Evolutionary conservation across 2,329 filamentous ascomycete species (phyloP), one percentile per base, ranked within the genome.

Genomic region (Cucurbitaria berberidis): DNA sequence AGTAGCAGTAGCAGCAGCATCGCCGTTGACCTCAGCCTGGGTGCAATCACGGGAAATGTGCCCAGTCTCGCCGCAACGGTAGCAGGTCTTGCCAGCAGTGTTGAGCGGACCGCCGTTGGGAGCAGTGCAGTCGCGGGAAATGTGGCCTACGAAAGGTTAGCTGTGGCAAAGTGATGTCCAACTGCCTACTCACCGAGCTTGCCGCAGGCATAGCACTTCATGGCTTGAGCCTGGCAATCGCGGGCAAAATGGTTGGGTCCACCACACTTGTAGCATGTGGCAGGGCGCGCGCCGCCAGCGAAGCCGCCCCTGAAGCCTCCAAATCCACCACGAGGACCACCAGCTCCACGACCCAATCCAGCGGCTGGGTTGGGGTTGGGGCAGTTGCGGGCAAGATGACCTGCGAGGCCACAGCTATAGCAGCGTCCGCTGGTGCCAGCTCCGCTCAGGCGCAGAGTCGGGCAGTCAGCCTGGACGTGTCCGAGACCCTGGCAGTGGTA

Each of bases 401-500:
- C 95, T 57, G 89, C 86, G 77, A 96, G 89, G 67, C 91, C 93
- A 77, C 95, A 99, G 80, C 91, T 95, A 81, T 99, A 99, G 87
- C 95, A 99, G 68, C 92, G 91, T 62, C 91, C 91, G 75, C 89
- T 88, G 56, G 88, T 88, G 60, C 88, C 86, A 67, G 88, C 89
- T 55, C 84, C 93, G 77, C 87, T 96, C 76, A 99, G 80, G 67
- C 95, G 91, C 62, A 99, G 86, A 59, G 95, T 98, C 70, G 95
- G 95, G 85, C 95, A 99, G 78, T 99, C 95, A 67, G 95, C 95
- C 83, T 99, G 95, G 70, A 99, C 95, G 76, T 99, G 95, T 65
- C 95, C 95, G 58, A 98, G 86, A 54, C 95, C 95, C 83, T 98
- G 95, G 84, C 95, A 99, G 82, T 98, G 95, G 78, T 99, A 99